Evolutionary conservation across 345 rosid species (phyloP).

Genomic region (Fremontodendron californicum): DNA sequence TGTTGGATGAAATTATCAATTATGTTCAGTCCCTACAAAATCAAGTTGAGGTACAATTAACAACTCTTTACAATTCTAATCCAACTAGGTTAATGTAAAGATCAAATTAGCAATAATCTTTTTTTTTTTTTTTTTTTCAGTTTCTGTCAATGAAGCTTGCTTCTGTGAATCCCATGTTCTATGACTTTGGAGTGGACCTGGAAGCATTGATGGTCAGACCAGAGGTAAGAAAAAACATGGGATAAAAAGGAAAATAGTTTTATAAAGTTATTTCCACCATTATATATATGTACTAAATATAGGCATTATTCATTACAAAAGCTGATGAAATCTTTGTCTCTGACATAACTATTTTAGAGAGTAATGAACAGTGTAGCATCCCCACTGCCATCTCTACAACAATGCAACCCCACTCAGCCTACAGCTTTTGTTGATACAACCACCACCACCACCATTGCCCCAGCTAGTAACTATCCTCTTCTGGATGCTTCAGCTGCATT

Average conservation of each 20-base stretch:
- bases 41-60: constrained; percentile 63
- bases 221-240: constrained; percentile 34
- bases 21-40: constrained; percentile 66
- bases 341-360: constrained; percentile 35
- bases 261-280: not conserved
- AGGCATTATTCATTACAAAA: not conserved
- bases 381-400: not conserved
- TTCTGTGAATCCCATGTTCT: constrained; percentile 54
- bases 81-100: not conserved
- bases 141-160: constrained; percentile 77
- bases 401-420: not conserved
- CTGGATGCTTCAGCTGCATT: constrained; percentile 27
- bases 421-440: not conserved
- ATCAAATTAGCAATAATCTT: not conserved
- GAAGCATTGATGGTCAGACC: constrained; percentile 46
- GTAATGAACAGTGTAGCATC: constrained; percentile 10
- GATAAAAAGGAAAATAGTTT: no score
- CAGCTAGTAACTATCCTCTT: constrained; percentile 30
- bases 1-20: constrained; percentile 86
- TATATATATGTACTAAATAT: not conserved
- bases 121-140: constrained; percentile 26
- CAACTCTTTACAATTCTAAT: no score
- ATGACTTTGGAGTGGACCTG: constrained; percentile 53
- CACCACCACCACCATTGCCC: constrained; percentile 13
- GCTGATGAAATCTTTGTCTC: constrained; percentile 31